Base-by-base conservation (phyloP, 768 basidiomycete genomes). In the Lactifluus subvellereus region DNA sequence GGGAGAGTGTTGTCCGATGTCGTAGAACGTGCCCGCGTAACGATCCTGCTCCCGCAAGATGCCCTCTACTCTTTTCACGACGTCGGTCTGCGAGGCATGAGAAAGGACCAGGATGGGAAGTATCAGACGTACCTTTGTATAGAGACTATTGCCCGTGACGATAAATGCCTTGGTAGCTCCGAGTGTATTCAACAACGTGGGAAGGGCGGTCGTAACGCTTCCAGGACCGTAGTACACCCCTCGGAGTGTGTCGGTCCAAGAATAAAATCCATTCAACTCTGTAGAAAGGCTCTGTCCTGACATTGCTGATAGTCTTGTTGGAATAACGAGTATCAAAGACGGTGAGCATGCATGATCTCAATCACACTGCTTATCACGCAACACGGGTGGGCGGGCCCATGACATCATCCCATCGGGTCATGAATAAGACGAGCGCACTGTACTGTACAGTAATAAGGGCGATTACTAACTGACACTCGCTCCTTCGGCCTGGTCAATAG, bases 171-270 rank as follows among this genome's bases (percentile, higher is more conserved):
- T 88, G 70, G 78, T 83, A 33, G 77, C 82, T 27, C 79, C 80
- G 40, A 91, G 68, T 9, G 71, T 72, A 27, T 78, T 66, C 61
- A 89, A 75, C 14, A 91, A 73, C 69, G 81, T 81, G 7, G 87
- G 87, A 43, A 91, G 78, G 11, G 86, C 85, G 0, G 81, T 84
- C 54, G 71, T 76, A 42, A 84, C 72, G 40, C 79, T 84, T 33
- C 88, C 87, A 49, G 89, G 87, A 3, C 90, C 90, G 70, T 89
- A 91, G 69, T 84, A 80, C 18, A 91, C 75, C 20, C 80, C 82
- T 62, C 85, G 85, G 62, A 91, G 77, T 1, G 85, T 84, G 67
- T 87, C 83, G 0, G 83, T 83, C 77, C 82, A 89, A 27, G 79
- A 76, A 70, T 91, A 92, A 22, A 75, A 84, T 20, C 89, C 89